These are phyloP conservation scores for Apiotrichum siamense DNA, from an alignment of 1,284 basidiomycete genomes.

Conservation along the genomic window DNA sequence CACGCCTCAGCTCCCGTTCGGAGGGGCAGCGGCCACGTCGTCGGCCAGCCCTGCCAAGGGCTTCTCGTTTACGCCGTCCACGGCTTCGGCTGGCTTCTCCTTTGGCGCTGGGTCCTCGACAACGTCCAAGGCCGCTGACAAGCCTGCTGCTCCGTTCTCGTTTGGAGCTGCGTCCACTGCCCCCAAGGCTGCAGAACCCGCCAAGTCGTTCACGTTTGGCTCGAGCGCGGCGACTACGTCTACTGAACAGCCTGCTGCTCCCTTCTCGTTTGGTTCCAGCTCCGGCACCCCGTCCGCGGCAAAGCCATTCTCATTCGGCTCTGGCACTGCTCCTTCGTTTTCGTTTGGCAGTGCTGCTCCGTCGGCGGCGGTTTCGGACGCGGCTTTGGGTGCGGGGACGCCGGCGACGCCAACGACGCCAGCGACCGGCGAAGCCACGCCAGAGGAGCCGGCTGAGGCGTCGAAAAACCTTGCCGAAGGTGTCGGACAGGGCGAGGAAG, in stretches of 20 bases:
- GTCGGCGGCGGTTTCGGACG: slow-evolving; percentile 6
- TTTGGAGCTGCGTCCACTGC: too few relatives aligned
- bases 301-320: slow-evolving; percentile 17
- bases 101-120: slow-evolving; percentile 9
- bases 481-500: slow-evolving; percentile 57
- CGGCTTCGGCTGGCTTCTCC: slow-evolving; percentile 3
- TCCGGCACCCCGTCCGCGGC: slow-evolving; percentile 7
- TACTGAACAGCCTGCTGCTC: slow-evolving; percentile 3
- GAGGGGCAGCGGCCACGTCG: slow-evolving; percentile 23
- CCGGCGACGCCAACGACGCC: background rate
- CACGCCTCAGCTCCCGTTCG: slow-evolving; percentile 34
- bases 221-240: slow-evolving; percentile 16
- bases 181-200: slow-evolving; percentile 2
- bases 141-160: too few relatives aligned
- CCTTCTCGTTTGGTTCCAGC: slow-evolving; percentile 19
- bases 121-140: slow-evolving; percentile 1
- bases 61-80: slow-evolving; percentile 16
- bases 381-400: slow-evolving; percentile 17
- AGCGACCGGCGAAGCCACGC: slow-evolving; percentile 7
- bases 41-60: slow-evolving; percentile 17
- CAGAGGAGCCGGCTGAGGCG: slow-evolving; percentile 19
- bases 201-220: slow-evolving; percentile 25
- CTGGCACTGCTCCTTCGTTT: slow-evolving; percentile 10
- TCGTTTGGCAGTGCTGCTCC: slow-evolving; percentile 8
- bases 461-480: slow-evolving; percentile 34